Percentiles rank a stretch among this genome's conserved stretches.
Evolutionary conservation across 2,329 filamentous ascomycete species (phyloP).

Genomic region (Pseudocercospora musae): DNA sequence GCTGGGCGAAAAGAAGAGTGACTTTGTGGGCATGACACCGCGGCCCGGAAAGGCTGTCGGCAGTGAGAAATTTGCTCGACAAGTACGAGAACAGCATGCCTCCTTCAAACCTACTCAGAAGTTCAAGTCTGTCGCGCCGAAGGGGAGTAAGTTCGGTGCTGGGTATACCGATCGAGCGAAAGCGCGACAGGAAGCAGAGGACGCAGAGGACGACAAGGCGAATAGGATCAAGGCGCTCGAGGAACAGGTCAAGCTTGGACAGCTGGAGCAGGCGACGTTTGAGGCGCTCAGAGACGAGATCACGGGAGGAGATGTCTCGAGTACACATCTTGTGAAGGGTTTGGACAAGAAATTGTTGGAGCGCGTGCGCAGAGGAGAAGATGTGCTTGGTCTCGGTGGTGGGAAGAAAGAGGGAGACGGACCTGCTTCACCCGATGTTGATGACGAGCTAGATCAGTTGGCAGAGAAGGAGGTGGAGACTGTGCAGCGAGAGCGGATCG

Average conservation of each 20-base stretch:
- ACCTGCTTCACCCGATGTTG: constrained; percentile 32
- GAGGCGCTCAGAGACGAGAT: constrained; percentile 72
- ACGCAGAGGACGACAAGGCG: constrained; percentile 54
- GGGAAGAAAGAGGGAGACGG: constrained; percentile 30
- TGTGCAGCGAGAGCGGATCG: constrained; percentile 56
- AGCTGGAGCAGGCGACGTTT: constrained; percentile 78
- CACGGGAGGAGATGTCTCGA: constrained; percentile 72
- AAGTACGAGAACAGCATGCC: constrained; percentile 70
- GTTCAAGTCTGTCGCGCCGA: constrained; percentile 72
- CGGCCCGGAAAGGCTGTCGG: constrained; percentile 58
- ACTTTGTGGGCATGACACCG: constrained; percentile 83
- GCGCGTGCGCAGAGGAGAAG: constrained; percentile 64
- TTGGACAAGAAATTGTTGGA: constrained; percentile 79
- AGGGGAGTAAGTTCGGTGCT: constrained; percentile 72
- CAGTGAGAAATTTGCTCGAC: constrained; percentile 73
- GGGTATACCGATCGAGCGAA: constrained; percentile 84
- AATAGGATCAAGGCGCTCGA: constrained; percentile 74
- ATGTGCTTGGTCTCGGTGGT: constrained; percentile 43
- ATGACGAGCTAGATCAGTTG: constrained; percentile 51
- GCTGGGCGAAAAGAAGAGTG: constrained; percentile 33
- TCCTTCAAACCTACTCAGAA: constrained; percentile 57
- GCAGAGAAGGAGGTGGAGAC: constrained; percentile 67
- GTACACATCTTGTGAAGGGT: constrained; percentile 87
- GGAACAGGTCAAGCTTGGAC: constrained; percentile 74
- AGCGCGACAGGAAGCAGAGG: constrained; percentile 51